A percentile compares a stretch with the other conserved stretches of the same genome.
Conservation (phyloP, 495 filamentous ascomycete species). For the Alectoria sarmentosa region DNA sequence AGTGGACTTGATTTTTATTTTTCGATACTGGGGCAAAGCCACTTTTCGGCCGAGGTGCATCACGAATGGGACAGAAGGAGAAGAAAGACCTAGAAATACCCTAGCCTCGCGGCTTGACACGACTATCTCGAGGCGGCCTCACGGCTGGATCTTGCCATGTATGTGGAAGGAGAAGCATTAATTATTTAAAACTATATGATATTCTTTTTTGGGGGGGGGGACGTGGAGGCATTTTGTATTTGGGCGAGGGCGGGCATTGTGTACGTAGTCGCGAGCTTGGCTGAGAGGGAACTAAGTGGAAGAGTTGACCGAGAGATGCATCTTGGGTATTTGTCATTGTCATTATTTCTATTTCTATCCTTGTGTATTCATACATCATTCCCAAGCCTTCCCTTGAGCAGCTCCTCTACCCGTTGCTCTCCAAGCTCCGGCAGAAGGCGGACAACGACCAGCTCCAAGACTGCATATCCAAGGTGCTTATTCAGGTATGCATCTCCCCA, state of each 20-base stretch:
- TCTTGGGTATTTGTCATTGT: constrained; percentile 1
- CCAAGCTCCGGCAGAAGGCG: constrained; percentile 78
- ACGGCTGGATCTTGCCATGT: neutral
- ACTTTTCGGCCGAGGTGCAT: neutral
- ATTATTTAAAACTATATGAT: neutral
- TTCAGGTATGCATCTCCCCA: constrained; percentile 82
- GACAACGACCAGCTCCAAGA: constrained; percentile 71
- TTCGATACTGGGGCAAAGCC: no score
- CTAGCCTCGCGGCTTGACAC: constrained; percentile 29
- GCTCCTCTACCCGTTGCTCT: constrained; percentile 60
- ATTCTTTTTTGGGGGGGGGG: neutral
- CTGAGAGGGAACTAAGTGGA: neutral
- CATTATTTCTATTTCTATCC: neutral
- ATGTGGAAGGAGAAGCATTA: neutral
- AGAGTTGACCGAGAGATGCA: neutral
- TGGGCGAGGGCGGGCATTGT: neutral
- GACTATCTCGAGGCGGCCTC: neutral
- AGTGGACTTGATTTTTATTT: neutral
- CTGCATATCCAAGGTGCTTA: constrained; percentile 73
- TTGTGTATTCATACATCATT: neutral
- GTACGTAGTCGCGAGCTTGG: neutral
- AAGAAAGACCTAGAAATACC: constrained; percentile 31
- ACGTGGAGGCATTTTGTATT: constrained; percentile 8
- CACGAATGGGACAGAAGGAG: neutral
- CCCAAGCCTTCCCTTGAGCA: constrained; percentile 65